Evolutionary conservation across 768 basidiomycete species (phyloP).

Genomic region (Tylopilus subfusipes): DNA sequence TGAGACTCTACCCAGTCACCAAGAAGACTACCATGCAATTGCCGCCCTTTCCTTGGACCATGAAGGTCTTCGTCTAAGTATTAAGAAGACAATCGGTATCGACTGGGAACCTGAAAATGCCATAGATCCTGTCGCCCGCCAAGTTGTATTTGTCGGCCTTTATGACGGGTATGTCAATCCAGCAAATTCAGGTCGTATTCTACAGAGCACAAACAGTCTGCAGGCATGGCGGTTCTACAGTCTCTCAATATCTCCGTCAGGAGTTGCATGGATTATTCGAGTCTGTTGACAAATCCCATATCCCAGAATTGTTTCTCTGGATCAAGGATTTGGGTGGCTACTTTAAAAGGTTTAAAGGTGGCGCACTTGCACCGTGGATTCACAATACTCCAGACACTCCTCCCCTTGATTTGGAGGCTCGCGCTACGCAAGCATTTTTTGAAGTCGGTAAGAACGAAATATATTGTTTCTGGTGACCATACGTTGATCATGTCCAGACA

Average conservation of each 20-base stretch:
- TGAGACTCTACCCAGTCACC: constrained; percentile 53
- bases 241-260: constrained; percentile 80
- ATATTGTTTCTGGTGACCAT: constrained; percentile 1
- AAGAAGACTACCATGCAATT: constrained; percentile 84
- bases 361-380: constrained; percentile 69
- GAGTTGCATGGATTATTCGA: constrained; percentile 86
- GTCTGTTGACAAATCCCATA: constrained; percentile 62
- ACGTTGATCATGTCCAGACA: constrained; percentile 45
- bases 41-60: constrained; percentile 73
- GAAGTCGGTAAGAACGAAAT: constrained; percentile 49
- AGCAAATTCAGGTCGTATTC: background rate
- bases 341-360: constrained; percentile 85
- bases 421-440: constrained; percentile 84
- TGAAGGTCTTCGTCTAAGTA: constrained; percentile 62
- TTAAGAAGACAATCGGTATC: constrained; percentile 58
- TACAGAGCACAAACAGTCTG: constrained; percentile 4
- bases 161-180: constrained; percentile 75
- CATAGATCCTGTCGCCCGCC: constrained; percentile 56
- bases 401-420: constrained; percentile 73
- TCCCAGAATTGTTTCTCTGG: constrained; percentile 75
- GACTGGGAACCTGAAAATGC: constrained; percentile 69
- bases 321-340: constrained; percentile 83
- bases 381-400: constrained; percentile 28
- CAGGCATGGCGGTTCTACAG: constrained; percentile 89
- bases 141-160: constrained; percentile 84